A percentile compares a stretch with the other conserved stretches of the same genome.
Conservation (phyloP, 345 rosid species). For the Lagerstroemia speciosa region DNA sequence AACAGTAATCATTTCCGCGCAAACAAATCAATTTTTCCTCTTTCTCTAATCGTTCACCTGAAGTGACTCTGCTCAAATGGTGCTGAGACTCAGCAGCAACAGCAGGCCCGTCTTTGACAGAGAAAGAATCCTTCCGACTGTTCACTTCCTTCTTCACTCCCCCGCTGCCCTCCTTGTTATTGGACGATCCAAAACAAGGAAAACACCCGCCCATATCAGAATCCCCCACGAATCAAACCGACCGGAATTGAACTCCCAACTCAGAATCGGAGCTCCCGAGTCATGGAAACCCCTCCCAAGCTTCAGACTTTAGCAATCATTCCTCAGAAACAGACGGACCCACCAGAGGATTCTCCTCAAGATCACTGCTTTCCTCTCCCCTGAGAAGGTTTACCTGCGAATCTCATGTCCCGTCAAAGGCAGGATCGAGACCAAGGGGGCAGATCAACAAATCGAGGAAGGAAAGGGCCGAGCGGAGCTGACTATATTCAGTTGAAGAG, state of each 20-base stretch:
- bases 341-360: constrained; percentile 11
- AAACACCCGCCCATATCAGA: constrained; percentile 95
- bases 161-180: constrained; percentile 39
- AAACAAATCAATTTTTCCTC: neutral
- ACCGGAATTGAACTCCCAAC: neutral
- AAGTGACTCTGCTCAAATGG: constrained; percentile 45
- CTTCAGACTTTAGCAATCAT: constrained; percentile 12
- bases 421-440: constrained; percentile 48
- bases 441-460: constrained; percentile 84
- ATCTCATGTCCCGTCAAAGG: constrained; percentile 27
- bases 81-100: constrained; percentile 54
- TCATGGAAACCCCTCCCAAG: constrained; percentile 22
- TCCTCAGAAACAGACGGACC: constrained; percentile 5
- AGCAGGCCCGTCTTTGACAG: constrained; percentile 53
- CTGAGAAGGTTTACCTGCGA: neutral
- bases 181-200: constrained; percentile 95
- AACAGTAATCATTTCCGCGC: constrained; percentile 1
- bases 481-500: constrained; percentile 35
- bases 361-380: constrained; percentile 2
- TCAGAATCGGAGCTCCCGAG: neutral
- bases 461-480: constrained; percentile 13
- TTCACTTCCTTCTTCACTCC: constrained; percentile 57
- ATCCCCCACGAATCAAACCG: constrained; percentile 1
- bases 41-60: constrained; percentile 31
- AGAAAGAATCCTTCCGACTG: constrained; percentile 63